These are phyloP conservation scores for Simmondsia chinensis DNA, from an alignment of 148 eudicot species.

Conservation along the genomic window DNA sequence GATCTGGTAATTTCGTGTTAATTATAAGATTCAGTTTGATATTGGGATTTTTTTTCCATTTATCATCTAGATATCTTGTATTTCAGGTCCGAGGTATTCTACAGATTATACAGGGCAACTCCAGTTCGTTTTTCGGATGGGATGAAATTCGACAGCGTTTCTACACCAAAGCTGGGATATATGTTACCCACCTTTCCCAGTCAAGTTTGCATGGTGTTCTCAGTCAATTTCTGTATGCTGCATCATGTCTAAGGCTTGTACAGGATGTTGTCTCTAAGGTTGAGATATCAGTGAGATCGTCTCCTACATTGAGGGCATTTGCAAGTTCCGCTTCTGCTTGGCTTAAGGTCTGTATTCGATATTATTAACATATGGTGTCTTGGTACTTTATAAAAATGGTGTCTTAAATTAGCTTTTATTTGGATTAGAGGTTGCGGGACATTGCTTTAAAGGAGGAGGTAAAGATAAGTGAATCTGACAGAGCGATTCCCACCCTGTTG, in stretches of 20 bases:
- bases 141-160: constrained; percentile 37
- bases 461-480: constrained; percentile 30
- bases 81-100: constrained; percentile 67
- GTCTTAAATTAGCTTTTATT: constrained; percentile 17
- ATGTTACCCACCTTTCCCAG: constrained; percentile 58
- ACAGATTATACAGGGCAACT: constrained; percentile 71
- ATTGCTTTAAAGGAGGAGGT: constrained; percentile 81
- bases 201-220: constrained; percentile 57
- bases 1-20: constrained; percentile 44
- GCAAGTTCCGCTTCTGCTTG: constrained; percentile 49
- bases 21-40: neutral
- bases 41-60: neutral
- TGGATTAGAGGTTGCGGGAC: constrained; percentile 60
- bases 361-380: neutral
- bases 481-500: constrained; percentile 57
- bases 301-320: constrained; percentile 75
- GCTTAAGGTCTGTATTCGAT: constrained; percentile 41
- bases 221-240: constrained; percentile 62
- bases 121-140: constrained; percentile 65
- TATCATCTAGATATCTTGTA: neutral
- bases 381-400: constrained; percentile 4
- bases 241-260: constrained; percentile 63
- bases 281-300: constrained; percentile 26
- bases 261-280: constrained; percentile 32
- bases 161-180: constrained; percentile 46